Base-by-base conservation (phyloP, 73 alveolate species). In the Paramecium bursaria region DNA sequence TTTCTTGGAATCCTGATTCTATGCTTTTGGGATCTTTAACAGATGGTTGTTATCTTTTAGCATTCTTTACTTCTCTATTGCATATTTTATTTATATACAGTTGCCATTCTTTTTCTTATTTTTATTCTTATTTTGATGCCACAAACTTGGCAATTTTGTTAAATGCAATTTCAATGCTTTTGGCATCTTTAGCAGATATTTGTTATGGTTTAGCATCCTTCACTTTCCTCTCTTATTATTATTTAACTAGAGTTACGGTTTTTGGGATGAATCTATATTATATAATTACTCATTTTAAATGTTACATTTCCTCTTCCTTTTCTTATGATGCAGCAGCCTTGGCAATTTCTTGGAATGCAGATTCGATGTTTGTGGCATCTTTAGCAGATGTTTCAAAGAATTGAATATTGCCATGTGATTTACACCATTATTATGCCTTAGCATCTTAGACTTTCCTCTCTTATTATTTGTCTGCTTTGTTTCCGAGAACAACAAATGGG, bases 401-500 rank as follows among this genome's bases (percentile, higher is more conserved):
- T 50, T 94, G 92, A 53, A 94, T 92, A 27, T 88, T 85, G 39
- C 95, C 94, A 79, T 92, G 90, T 42, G 77, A 67, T 85, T 93
- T 89, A 93, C 99, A 96, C 98, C 99, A 97, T 75, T 94, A 88
- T 29, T 60, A 33, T 27, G 96, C 98, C 61, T 90, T 90, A 3
- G 94, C 93, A 17, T 75, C 90, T 14, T 89, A 74, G n/a, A 97
- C 98, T 80, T 92, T 67, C 48, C 94, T 77, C 46, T 88, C 95
- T 29, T 77, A 31, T 46, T 87, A 88, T 42, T 31, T 35, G 76
- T 90, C 98, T 10, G 88, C 74, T 91, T 96, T 96, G 88, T 97
- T 97, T 49, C 99, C 99, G 14, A 97, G 53, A 44, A 96, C 96
- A 46, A 97, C 94, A 88, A 97, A 97, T 48, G 99, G 99, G 90